Base-by-base conservation (phyloP, 371 early-diverging fungal species). In the Phascolomyces articulosus region DNA sequence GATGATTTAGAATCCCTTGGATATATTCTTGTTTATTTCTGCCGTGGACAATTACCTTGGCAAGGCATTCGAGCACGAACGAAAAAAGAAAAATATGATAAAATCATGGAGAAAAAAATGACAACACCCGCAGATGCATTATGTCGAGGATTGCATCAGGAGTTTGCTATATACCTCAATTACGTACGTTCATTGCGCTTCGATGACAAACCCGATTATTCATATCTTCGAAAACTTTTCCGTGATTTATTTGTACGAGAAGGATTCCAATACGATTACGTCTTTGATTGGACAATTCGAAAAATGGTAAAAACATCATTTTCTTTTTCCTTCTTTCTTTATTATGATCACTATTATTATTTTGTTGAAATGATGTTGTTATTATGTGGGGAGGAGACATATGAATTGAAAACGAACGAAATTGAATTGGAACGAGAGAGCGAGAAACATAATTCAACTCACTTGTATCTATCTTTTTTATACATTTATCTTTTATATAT, bases 21-120 rank as follows among this genome's bases (percentile, higher is more conserved):
- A n/a, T 99, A 99, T 79, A 98, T 99, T 34, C 87, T 99, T 40
- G 95, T 99, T 87, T 99, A 99, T 85, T 99, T 99, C 71, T 90
- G 93, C 68, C 92, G 98, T 60, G 99, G 99, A 15, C 91, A 90
- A 54, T 85, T 99, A 58, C 99, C 99, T 48, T 99, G 99, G 99
- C 99, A 99, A 79, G 99, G 99, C 24, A 83, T 99, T 59, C 94
- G 94, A 74, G 99, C 98, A 20, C 93, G 91, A 24, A 97, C 96
- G 47, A 99, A 99, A 87, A 95, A 96, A 85, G 96, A 98, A 84
- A 99, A 99, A 87, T 99, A 98, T 82, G 98, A 98, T 75, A 92
- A 95, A 65, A 99, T 99, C 72, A 96, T 96, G 94, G 97, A 99
- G 69, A 97, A 95, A 87, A 99, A 99, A 83, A 95, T 96, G 95